phyloP scores from a whole-genome alignment of 208 protist species.

The Entamoeba invadens region DNA sequence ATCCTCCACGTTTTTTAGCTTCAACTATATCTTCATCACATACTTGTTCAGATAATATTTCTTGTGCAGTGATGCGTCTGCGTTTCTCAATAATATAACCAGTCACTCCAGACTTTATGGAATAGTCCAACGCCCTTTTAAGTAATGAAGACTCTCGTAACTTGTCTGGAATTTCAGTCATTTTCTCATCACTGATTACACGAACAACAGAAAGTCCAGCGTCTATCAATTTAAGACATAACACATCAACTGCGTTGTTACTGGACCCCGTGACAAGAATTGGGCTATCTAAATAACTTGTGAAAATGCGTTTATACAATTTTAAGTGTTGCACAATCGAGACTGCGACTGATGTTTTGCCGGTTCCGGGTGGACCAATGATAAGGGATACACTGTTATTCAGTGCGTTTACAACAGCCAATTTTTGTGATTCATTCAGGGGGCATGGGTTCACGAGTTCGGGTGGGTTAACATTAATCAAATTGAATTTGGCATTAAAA shows the following conservation, averaged over 20 bases:
- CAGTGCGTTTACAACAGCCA: conserved; percentile 18
- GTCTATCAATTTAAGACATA: conserved; percentile 68
- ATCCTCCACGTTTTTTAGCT: not conserved
- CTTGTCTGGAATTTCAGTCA: conserved; percentile 54
- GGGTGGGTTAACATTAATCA: not conserved
- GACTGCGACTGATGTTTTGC: not conserved
- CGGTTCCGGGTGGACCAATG: conserved; percentile 77
- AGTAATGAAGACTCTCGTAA: conserved; percentile 34
- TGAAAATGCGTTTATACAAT: conserved; percentile 48
- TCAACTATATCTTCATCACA: not conserved
- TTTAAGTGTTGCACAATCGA: not conserved
- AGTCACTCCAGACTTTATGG: not conserved
- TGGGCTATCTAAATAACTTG: conserved; percentile 57
- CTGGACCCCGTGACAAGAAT: conserved; percentile 68
- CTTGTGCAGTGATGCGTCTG: conserved; percentile 58
- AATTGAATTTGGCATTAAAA: too few relatives aligned
- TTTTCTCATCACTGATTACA: conserved; percentile 63
- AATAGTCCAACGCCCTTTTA: conserved; percentile 9
- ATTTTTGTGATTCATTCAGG: conserved; percentile 68
- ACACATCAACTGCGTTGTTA: conserved; percentile 89
- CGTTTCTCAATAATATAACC: conserved; percentile 21
- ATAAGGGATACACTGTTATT: conserved; percentile 8
- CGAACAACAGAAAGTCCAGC: conserved; percentile 73
- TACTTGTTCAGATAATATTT: conserved; percentile 68
- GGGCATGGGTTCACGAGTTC: conserved; percentile 45